Evolutionary conservation across 2,329 filamentous ascomycete genomes (phyloP), one percentile per base, ranked within the genome.

Genomic region (Calonectria henricotiae): DNA sequence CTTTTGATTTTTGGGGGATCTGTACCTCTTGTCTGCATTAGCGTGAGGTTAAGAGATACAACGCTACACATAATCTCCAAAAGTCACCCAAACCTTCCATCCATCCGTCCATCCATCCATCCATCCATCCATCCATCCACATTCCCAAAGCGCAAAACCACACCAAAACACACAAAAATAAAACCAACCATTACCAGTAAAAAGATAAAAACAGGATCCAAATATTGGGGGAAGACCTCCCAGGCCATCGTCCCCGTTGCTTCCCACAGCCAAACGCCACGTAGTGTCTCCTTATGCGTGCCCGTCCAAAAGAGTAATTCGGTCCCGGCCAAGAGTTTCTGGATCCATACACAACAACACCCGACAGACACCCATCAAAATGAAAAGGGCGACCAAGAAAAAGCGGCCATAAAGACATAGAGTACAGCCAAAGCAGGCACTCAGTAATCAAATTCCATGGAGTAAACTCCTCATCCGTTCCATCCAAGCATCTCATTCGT

Each of bases 241-340:
- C 70, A 71, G 51, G 51, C 58, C 54, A 67, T 70, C 69, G 64
- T 63, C 55, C 67, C 69, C 61, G 51, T 71, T 68, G 51, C 68
- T 68, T 69, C 68, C 75, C 62, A 23, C 69, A 72, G 68, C 64
- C 73, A 70, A 78, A 78, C 76, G 76, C 76, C 76, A 72, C 70
- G 61, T 71, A 69, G 69, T 71, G 62, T 73, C 76, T 69, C 47
- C 62, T 63, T 63, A 67, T 72, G 61, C 62, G 65, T 73, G 74
- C 65, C 71, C 68, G 62, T 71, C 71, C 71, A 47, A 32, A 64
- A 47, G 64, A 58, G 35, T 58, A 58, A 12, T 58, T 58, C 32
- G 35, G 35, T 39, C 35, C 32, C 51, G 35, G 66, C 58, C 62
- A 55, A 37, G 61, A 43, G 55, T 32, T 44, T 39, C 67, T 60